phyloP scores from a whole-genome alignment of 2,329 filamentous ascomycete genomes.

The Penicillium italicum region DNA sequence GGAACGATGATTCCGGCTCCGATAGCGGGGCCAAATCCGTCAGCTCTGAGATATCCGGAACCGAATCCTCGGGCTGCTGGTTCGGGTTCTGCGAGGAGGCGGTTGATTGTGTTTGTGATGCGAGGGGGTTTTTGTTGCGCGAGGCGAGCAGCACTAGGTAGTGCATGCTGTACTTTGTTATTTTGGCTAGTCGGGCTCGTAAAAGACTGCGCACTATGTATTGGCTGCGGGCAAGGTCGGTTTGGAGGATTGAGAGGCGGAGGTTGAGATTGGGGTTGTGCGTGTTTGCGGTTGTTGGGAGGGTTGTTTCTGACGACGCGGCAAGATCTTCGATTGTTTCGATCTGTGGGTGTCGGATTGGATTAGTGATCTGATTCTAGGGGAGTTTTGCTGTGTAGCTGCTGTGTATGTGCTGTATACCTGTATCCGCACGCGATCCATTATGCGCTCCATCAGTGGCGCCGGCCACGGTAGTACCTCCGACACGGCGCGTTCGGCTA shows the following conservation, averaged over 20 bases:
- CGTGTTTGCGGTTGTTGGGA: slow-evolving; percentile 57
- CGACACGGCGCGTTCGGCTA: slow-evolving; percentile 83
- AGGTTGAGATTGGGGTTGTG: slow-evolving; percentile 92
- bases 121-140: slow-evolving; percentile 15
- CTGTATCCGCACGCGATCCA: slow-evolving; percentile 66
- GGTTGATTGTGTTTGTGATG: slow-evolving; percentile 15
- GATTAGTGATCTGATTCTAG: background rate
- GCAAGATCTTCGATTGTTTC: slow-evolving; percentile 63
- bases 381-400: background rate
- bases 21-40: slow-evolving; percentile 62
- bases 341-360: slow-evolving; percentile 43
- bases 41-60: slow-evolving; percentile 32
- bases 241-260: slow-evolving; percentile 89
- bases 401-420: slow-evolving; percentile 24
- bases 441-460: slow-evolving; percentile 75
- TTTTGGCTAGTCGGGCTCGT: slow-evolving; percentile 79
- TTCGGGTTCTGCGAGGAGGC: slow-evolving; percentile 15
- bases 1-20: slow-evolving; percentile 72
- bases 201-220: slow-evolving; percentile 82
- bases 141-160: slow-evolving; percentile 34
- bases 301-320: slow-evolving; percentile 42
- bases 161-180: slow-evolving; percentile 51
- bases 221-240: slow-evolving; percentile 90
- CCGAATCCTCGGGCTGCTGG: slow-evolving; percentile 30
- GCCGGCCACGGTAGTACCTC: slow-evolving; percentile 80